These are phyloP conservation scores for Cladobotryum protrusum DNA, from an alignment of 2,329 filamentous ascomycete genomes.

Conservation along the genomic window DNA sequence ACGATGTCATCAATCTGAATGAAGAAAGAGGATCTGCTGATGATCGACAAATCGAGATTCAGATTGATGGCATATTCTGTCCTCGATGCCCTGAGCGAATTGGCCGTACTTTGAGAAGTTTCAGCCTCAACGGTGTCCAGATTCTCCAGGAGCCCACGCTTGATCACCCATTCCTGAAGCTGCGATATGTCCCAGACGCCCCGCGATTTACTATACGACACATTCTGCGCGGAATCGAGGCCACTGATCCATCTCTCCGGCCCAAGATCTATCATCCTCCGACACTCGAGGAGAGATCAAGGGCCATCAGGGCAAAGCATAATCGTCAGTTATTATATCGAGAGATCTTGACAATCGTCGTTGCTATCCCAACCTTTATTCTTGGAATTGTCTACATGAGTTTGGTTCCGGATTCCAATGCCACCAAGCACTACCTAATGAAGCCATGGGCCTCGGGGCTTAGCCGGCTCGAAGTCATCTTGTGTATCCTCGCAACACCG, in stretches of 20 bases:
- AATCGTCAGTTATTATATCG: constrained; percentile 62
- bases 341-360: constrained; percentile 60
- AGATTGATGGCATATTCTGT: constrained; percentile 69
- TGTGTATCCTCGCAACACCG: constrained; percentile 76
- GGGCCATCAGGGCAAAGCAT: constrained; percentile 64
- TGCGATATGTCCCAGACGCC: constrained; percentile 63
- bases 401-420: constrained; percentile 56
- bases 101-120: constrained; percentile 45
- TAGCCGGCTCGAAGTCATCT: constrained; percentile 68
- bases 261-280: constrained; percentile 72
- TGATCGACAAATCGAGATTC: constrained; percentile 56
- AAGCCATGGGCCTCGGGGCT: constrained; percentile 64
- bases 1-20: constrained; percentile 40
- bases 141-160: constrained; percentile 51
- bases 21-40: constrained; percentile 32
- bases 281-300: constrained; percentile 76
- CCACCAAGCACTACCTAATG: constrained; percentile 61
- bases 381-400: constrained; percentile 91
- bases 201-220: constrained; percentile 69
- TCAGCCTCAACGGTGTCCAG: constrained; percentile 42
- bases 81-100: constrained; percentile 61
- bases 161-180: constrained; percentile 59
- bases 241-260: constrained; percentile 58
- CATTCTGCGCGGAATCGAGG: constrained; percentile 62
- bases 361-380: constrained; percentile 76